Evolutionary conservation across 2,329 filamentous ascomycete species (phyloP), one percentile per base, ranked within the genome.

Genomic region (Nemania sp.): DNA sequence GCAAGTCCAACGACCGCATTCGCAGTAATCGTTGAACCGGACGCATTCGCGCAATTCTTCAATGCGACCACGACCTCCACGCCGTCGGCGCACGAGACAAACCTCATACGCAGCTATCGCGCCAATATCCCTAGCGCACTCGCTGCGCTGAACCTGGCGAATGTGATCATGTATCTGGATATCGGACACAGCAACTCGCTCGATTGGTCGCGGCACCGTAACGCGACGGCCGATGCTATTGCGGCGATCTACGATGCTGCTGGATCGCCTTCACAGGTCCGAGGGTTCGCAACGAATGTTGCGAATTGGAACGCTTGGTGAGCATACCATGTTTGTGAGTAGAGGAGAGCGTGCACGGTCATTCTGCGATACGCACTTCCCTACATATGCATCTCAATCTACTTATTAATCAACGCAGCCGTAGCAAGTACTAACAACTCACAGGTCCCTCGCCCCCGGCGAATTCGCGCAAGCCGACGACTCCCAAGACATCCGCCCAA

Each of bases 111-210:
- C 36, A 53, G 50, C 17, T 48, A 43, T 11, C 31, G 17, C 7
- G 20, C 14, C 3, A 48, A 48, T 26, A 53, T 53, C 30, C 50
- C 37, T 6, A 5, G 30, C 6, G 50, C 50, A 2, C 22, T 52
- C 2, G 14, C 22, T 2, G n/a, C 2, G 1, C 17, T 52, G 3
- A 37, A 42, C 19, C 36, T 52, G 1, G 43, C 17, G 3, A 52
- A 47, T 8, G 43, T 30, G 17, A 23, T 48, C 19, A 9, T 23
- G 15, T 52, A 52, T 31, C 15, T 53, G 1, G 43, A 48, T 19
- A 39, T 42, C 28, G 44, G 50, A 12, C 43, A 48, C 30, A 48
- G 44, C 22, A 53, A 53, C 23, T 48, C 30, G 1, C 30, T 48
- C n/a, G 43, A 53, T 24, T 53, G 37, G 49, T 3, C 14, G 12